A percentile compares a stretch with the other conserved stretches of the same genome.
Conservation (phyloP, 768 basidiomycete genomes). For the Serpula lacrymans region DNA sequence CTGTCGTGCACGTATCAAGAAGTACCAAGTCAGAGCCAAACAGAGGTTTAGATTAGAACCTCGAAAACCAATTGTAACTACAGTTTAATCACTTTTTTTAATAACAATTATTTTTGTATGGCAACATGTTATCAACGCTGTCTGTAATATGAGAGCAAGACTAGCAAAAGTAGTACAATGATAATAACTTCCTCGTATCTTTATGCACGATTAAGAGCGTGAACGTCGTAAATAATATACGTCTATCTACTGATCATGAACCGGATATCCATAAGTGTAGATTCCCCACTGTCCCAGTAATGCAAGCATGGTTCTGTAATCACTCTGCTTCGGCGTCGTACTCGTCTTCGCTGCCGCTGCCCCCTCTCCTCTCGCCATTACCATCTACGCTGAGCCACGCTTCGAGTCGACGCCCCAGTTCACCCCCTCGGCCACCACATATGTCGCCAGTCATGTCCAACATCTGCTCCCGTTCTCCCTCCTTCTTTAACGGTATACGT, state of each 20-base stretch:
- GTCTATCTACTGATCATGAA: no score
- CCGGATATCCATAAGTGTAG: no score
- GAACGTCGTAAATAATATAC: no score
- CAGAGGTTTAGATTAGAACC: slow-evolving; percentile 45
- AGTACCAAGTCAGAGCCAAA: slow-evolving; percentile 40
- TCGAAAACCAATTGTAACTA: neutral
- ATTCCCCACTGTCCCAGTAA: no score
- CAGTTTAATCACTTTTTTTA: no score
- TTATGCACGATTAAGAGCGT: no score
- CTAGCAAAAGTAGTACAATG: no score
- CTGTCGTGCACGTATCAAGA: slow-evolving; percentile 44
- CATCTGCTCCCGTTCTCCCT: slow-evolving; percentile 67
- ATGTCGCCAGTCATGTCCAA: slow-evolving; percentile 70
- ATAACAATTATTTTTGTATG: no score
- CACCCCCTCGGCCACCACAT: slow-evolving; percentile 77
- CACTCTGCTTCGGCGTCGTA: slow-evolving; percentile 22
- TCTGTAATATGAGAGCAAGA: no score
- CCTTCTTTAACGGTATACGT: slow-evolving; percentile 52
- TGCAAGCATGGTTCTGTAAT: no score
- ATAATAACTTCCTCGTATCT: no score
- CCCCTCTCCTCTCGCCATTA: slow-evolving; percentile 15
- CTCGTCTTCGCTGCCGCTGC: slow-evolving; percentile 13
- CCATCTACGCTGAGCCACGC: slow-evolving; percentile 58
- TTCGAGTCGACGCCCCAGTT: slow-evolving; percentile 71
- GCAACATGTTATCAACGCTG: no score